Evolutionary conservation across 306 rosid genomes (phyloP).

Genomic region (Cercis canadensis): DNA sequence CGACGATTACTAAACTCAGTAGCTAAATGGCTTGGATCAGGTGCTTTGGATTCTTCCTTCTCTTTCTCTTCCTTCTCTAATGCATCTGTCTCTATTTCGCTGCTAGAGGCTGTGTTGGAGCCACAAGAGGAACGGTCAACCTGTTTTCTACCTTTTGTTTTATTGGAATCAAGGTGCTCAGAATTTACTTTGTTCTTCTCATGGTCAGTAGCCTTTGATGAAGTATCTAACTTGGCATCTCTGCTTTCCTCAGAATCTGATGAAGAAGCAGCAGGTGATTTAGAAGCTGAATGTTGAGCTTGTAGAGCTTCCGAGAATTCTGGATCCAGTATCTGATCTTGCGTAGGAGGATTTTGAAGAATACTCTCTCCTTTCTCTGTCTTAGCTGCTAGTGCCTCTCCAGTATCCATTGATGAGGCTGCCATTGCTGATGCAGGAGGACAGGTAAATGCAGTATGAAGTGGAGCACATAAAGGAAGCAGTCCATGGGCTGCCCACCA

Average conservation of each 20-base stretch:
- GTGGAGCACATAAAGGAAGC: constrained; percentile 85
- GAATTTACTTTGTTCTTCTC: constrained; percentile 52
- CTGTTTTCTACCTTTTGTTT: constrained; percentile 58
- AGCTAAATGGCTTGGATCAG: constrained; percentile 56
- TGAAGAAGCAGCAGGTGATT: constrained; percentile 53
- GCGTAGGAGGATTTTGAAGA: constrained; percentile 54
- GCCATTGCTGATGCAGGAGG: constrained; percentile 56
- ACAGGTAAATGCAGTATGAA: constrained; percentile 63
- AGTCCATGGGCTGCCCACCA: constrained; percentile 98
- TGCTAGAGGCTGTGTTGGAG: constrained; percentile 87
- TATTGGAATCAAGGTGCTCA: constrained; percentile 65
- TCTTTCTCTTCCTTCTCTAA: constrained; percentile 69
- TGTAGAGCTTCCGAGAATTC: constrained; percentile 59
- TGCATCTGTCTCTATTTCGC: constrained; percentile 86
- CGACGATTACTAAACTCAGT: constrained; percentile 65
- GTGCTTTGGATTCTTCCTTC: constrained; percentile 61
- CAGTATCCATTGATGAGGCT: constrained; percentile 53
- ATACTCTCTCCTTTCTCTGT: constrained; percentile 53
- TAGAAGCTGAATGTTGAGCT: constrained; percentile 61
- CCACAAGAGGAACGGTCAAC: constrained; percentile 98
- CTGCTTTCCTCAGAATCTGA: constrained; percentile 68
- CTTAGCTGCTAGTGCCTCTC: constrained; percentile 49
- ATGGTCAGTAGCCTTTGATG: constrained; percentile 50
- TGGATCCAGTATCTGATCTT: constrained; percentile 55
- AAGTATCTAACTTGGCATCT: constrained; percentile 55